These are phyloP conservation scores for Kuraishia capsulata DNA, from an alignment of 805 yeast genomes.

Conservation along the genomic window DNA sequence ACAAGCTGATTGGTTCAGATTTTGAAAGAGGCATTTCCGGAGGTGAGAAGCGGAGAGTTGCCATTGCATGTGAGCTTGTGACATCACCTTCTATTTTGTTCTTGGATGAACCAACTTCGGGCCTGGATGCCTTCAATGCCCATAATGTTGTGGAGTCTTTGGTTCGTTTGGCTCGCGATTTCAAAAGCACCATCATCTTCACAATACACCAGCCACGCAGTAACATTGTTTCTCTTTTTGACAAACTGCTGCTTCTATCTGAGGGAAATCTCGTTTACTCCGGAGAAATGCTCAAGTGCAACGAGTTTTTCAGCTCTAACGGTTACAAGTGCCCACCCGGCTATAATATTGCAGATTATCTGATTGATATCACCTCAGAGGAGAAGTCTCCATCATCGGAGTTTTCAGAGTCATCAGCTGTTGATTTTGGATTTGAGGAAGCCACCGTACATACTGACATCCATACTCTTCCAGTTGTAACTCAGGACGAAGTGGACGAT, in stretches of 20 bases:
- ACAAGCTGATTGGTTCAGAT: constrained; percentile 81
- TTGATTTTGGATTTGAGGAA: constrained; percentile 10
- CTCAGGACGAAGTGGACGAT: constrained; percentile 27
- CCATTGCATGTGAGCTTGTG: constrained; percentile 88
- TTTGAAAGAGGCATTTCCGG: constrained; percentile 89
- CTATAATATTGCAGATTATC: constrained; percentile 87
- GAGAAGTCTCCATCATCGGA: constrained; percentile 4
- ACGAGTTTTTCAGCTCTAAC: constrained; percentile 61
- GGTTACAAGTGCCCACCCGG: constrained; percentile 85
- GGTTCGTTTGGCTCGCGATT: constrained; percentile 69
- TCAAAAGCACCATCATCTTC: constrained; percentile 80
- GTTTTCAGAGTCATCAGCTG: too few relatives aligned
- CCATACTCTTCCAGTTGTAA: constrained; percentile 18
- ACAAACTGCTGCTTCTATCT: constrained; percentile 69
- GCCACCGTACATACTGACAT: constrained; percentile 15
- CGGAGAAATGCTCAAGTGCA: constrained; percentile 71
- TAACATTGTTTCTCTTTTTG: constrained; percentile 87
- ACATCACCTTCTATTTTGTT: constrained; percentile 80
- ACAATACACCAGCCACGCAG: constrained; percentile 97
- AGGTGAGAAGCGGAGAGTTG: constrained; percentile 86
- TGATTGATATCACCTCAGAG: constrained; percentile 81
- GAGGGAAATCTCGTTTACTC: constrained; percentile 83
- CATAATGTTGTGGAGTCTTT: constrained; percentile 81
- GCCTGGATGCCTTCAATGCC: constrained; percentile 91
- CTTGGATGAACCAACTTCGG: constrained; percentile 92